Evolutionary conservation across 495 filamentous ascomycete species (phyloP).

Genomic region (Penicillium herquei): DNA sequence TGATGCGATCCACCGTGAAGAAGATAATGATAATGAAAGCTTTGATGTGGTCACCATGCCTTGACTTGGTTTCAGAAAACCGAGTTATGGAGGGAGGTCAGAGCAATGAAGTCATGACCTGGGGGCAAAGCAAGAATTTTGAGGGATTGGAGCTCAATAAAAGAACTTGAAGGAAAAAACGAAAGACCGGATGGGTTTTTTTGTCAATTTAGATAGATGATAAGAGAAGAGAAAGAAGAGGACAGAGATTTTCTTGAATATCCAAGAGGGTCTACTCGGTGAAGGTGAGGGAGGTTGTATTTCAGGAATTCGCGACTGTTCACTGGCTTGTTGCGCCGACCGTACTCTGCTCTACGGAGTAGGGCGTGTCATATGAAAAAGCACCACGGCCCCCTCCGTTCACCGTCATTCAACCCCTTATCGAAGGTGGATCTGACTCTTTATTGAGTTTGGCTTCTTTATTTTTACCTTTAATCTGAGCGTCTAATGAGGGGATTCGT

Average conservation of each 20-base stretch:
- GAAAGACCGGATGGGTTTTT: too few relatives aligned
- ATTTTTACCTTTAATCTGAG: too few relatives aligned
- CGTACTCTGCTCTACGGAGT: constrained; percentile 26
- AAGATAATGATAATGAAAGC: constrained; percentile 22
- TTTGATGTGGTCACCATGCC: constrained; percentile 42
- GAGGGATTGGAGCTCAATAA: neutral
- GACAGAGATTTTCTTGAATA: constrained; percentile 1
- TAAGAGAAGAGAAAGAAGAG: constrained; percentile 1
- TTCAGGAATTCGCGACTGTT: constrained; percentile 14
- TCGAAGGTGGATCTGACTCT: neutral
- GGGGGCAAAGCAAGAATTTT: neutral
- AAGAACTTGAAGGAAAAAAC: too few relatives aligned
- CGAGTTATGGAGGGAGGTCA: constrained; percentile 1
- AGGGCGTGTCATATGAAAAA: constrained; percentile 14
- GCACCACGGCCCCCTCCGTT: constrained; percentile 1
- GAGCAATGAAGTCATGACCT: constrained; percentile 18
- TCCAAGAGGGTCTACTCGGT: neutral
- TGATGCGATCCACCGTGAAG: constrained; percentile 22
- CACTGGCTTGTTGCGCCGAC: constrained; percentile 28
- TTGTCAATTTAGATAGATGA: neutral
- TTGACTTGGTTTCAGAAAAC: constrained; percentile 10
- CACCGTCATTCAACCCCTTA: neutral
- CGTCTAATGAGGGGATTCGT: too few relatives aligned
- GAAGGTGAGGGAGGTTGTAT: constrained; percentile 10
- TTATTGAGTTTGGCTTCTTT: too few relatives aligned